phyloP scores from a whole-genome alignment of 1,284 basidiomycete genomes.

The Marasmius sp. region DNA sequence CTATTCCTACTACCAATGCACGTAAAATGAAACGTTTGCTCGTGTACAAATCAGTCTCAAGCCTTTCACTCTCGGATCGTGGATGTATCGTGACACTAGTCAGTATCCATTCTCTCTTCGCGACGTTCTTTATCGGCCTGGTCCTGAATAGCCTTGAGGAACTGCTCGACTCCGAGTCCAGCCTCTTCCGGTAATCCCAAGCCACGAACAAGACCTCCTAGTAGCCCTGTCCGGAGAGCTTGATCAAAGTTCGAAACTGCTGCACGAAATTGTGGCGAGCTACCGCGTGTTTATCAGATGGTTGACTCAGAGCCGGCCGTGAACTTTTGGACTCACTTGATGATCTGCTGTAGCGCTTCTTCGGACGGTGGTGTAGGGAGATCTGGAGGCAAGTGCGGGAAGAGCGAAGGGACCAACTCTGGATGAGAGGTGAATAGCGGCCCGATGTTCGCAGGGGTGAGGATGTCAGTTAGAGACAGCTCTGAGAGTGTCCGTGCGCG shows the following conservation, averaged over 20 bases:
- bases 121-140: slow-evolving; percentile 58
- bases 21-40: too few species aligned
- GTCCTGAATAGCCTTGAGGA: slow-evolving; percentile 71
- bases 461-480: slow-evolving; percentile 66
- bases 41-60: too few species aligned
- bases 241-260: slow-evolving; percentile 73
- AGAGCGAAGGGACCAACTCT: slow-evolving; percentile 63
- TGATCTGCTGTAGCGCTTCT: slow-evolving; percentile 58
- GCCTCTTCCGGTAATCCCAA: slow-evolving; percentile 79
- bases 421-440: slow-evolving; percentile 70
- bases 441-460: slow-evolving; percentile 67
- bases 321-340: slow-evolving; percentile 24
- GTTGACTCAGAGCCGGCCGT: neutral
- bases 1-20: too few species aligned
- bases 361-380: slow-evolving; percentile 63
- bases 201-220: slow-evolving; percentile 69
- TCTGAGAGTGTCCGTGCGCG: slow-evolving; percentile 36
- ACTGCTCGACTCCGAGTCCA: slow-evolving; percentile 67
- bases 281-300: slow-evolving; percentile 9
- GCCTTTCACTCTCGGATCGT: too few species aligned
- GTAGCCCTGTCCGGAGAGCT: slow-evolving; percentile 71
- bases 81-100: slow-evolving; percentile 27
- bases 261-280: slow-evolving; percentile 57
- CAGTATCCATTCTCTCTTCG: slow-evolving; percentile 60
- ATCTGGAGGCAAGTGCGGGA: slow-evolving; percentile 77